Evolutionary conservation across 2,329 filamentous ascomycete genomes (phyloP), one percentile per base, ranked within the genome.

Genomic region (Cytospora schulzeri): DNA sequence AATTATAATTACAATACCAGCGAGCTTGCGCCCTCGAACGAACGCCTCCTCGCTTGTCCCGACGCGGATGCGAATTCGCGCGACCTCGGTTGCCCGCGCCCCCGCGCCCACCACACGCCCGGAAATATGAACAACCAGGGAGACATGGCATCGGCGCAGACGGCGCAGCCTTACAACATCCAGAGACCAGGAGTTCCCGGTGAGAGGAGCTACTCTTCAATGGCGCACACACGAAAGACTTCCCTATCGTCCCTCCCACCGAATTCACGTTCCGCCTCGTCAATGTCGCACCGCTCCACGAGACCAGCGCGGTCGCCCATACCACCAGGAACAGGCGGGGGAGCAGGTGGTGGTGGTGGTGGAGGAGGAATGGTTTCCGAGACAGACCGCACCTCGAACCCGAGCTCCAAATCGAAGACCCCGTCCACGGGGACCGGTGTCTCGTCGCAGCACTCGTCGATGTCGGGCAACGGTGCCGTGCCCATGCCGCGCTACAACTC

Each of bases 221-320:
- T 68, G 51, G 68, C 68, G 71, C 63, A 77, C 48, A 77, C 76
- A 70, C 77, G 79, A 64, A 78, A 82, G 71, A 81, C 84, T 51
- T 90, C 88, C n/a, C 77, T 90, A 56, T 85, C 87, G 29, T 89
- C 87, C 51, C 86, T 89, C 71, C 84, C 86, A 66, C 82, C 83
- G 35, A 79, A 83, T 14, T 85, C 86, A 58, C 80, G 84, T 64
- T 83, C 84, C 55, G 78, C 81, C 58, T 87, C 85, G 62, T 80
- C 85, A 71, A 83, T 86, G 79, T 87, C 85, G 62, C 79, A 80
- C 70, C 74, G 73, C 71, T 83, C 79, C 66, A 33, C 56, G 17
- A 80, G 83, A 65, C 83, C 83, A 53, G 79, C 83, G 57, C 81
- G 80, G 72, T 87, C 85, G 53, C 85, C 85, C 60, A 81, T 85